Base-by-base conservation (phyloP, 495 filamentous ascomycete species). In the Trichoderma reesei region DNA sequence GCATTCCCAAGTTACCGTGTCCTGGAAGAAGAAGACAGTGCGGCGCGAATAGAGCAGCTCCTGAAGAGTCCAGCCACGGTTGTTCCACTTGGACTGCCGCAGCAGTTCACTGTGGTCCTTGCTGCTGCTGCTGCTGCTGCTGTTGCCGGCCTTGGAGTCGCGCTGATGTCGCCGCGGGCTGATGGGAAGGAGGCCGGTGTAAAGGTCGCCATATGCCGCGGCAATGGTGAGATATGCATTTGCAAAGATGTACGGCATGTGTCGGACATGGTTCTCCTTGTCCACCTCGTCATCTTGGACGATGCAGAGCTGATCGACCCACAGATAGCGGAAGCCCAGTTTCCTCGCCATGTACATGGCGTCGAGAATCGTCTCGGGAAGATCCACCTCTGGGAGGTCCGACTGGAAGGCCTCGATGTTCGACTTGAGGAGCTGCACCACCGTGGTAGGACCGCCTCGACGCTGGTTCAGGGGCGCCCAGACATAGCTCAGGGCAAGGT, bases 231-330 rank as follows among this genome's bases (percentile, higher is more conserved):
- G 56, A 39, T 67, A 64, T 9, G 72, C 70, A 31, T 67, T 65
- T 34, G 61, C 66, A 62, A 72, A 73, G 39, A 73, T 64, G 18
- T 62, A 39, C n/a, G 65, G 65, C 71, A 74, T 74, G 42, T 62
- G 37, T 4, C 62, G 38, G 3, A 73, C 61, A 34, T 69, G 72
- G 38, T 44, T 62, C 9, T 67, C n/a, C 63, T 65, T 67, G 33
- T 70, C 67, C 5, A 67, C 38, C 8, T 34, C 38, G 59, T 73
- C 68, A 31, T 68, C 63, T 41, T 72, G 72, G n/a, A 65, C 61
- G 41, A 75, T 72, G 63, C 72, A 75, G 13, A 71, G 60, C 11
- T 62, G 62, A 54, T 73, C 70, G 13, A 72, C 63, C 70, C 68
- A 72, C 20, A 73, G 64, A 63, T 70, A 72, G 20, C 66, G 62